phyloP scores from a whole-genome alignment of 148 eudicot species.

The Diospyros lotus region DNA sequence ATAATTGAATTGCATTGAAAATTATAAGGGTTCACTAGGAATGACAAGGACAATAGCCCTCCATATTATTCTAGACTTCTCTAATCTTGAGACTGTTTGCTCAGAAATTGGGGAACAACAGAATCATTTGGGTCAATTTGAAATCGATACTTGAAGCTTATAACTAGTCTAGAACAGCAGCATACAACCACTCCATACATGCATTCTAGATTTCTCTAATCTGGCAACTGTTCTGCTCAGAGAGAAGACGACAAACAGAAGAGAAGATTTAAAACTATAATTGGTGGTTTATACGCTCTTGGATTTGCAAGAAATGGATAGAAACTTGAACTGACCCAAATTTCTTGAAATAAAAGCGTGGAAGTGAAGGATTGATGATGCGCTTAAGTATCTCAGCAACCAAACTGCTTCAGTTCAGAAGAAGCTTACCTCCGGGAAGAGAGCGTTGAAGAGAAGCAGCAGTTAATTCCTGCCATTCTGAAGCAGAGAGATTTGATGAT shows the following conservation, averaged over 20 bases:
- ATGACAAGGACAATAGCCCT: too few species aligned
- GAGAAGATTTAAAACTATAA: not conserved
- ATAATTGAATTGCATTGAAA: not conserved
- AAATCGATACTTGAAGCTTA: not conserved
- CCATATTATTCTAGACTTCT: too few species aligned
- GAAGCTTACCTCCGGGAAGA: constrained; percentile 56
- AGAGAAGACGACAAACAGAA: not conserved
- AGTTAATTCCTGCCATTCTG: constrained; percentile 61
- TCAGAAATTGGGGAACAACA: not conserved
- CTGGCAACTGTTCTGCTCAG: too few species aligned
- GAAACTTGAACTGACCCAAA: not conserved
- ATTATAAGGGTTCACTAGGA: not conserved
- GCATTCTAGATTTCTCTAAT: too few species aligned
- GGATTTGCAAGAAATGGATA: not conserved
- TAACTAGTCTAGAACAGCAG: not conserved
- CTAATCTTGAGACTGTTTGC: not conserved
- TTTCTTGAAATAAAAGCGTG: not conserved
- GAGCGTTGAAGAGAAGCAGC: constrained; percentile 40
- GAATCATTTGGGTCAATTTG: constrained; percentile 5
- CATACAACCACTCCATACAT: not conserved
- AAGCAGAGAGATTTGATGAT: not conserved
- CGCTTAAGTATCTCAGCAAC: not conserved
- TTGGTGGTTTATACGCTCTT: not conserved
- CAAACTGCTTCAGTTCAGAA: not conserved
- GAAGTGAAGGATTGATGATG: not conserved